These are phyloP conservation scores for Malassezia globosa DNA, from an alignment of 1,284 basidiomycete species.

Conservation along the genomic window DNA sequence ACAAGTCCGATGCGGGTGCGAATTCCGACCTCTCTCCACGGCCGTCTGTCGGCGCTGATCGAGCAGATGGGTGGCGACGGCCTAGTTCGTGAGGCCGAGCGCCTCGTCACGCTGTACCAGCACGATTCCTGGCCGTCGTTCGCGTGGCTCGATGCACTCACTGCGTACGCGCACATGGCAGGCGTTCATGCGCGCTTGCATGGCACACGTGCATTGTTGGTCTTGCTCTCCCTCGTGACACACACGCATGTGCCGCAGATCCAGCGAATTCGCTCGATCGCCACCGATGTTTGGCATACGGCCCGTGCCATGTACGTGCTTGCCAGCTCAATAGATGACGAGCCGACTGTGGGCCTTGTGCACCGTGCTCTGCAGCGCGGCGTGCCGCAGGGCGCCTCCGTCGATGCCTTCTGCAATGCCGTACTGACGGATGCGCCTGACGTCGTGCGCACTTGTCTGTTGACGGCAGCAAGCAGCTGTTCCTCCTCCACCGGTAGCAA, in stretches of 20 bases:
- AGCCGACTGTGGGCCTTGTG: neutral
- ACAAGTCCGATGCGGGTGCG: neutral
- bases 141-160: neutral
- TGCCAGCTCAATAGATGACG: neutral
- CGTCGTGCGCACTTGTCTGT: neutral
- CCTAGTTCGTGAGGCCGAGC: neutral
- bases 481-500: no score
- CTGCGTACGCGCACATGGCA: neutral
- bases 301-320: neutral
- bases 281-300: neutral
- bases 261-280: neutral
- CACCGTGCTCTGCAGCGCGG: neutral
- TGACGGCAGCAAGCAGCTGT: no score
- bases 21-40: neutral
- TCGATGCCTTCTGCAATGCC: neutral
- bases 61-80: neutral
- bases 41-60: neutral
- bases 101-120: constrained; percentile 13
- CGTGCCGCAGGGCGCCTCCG: neutral
- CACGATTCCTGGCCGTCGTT: neutral
- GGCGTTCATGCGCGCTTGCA: neutral
- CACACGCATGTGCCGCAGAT: neutral
- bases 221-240: neutral
- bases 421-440: neutral
- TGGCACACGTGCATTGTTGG: neutral